A percentile compares a stretch with the other conserved stretches of the same genome.
Evolutionary conservation across 306 rosid genomes (phyloP).

Genomic region (Casuarina cunninghamiana): DNA sequence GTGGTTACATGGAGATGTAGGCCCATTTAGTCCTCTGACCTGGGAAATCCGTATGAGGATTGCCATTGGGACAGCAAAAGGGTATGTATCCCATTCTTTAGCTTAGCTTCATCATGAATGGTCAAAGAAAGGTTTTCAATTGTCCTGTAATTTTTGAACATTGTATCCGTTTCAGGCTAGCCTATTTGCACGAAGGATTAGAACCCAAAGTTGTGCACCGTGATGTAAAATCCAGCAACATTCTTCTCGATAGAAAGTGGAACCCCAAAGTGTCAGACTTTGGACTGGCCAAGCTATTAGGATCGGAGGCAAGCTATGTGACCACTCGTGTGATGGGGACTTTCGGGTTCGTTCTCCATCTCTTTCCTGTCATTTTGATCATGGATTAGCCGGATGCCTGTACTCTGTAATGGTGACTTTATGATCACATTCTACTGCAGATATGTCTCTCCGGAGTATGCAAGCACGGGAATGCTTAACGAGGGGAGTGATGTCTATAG

Average conservation of each 20-base stretch:
- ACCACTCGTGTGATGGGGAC: slow-evolving; percentile 99
- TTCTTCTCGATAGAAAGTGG: slow-evolving; percentile 91
- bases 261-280: slow-evolving; percentile 90
- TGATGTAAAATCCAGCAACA: slow-evolving; percentile 91
- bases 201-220: slow-evolving; percentile 99
- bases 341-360: slow-evolving; percentile 62
- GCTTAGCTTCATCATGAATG: slow-evolving; percentile 7
- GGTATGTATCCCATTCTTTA: slow-evolving; percentile 46
- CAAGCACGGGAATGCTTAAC: slow-evolving; percentile 94
- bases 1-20: slow-evolving; percentile 97
- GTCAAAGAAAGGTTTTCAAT: neutral
- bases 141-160: neutral
- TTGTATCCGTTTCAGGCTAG: slow-evolving; percentile 55
- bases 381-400: neutral
- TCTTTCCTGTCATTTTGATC: slow-evolving; percentile 1
- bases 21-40: slow-evolving; percentile 83
- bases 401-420: slow-evolving; percentile 4
- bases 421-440: slow-evolving; percentile 41
- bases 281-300: slow-evolving; percentile 95
- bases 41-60: slow-evolving; percentile 92
- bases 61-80: slow-evolving; percentile 88
- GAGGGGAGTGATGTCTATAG: slow-evolving; percentile 95
- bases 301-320: slow-evolving; percentile 78
- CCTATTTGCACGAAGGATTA: slow-evolving; percentile 94
- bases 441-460: slow-evolving; percentile 96